These are phyloP conservation scores for Senna siamea DNA, from an alignment of 306 rosid genomes.

Conservation along the genomic window DNA sequence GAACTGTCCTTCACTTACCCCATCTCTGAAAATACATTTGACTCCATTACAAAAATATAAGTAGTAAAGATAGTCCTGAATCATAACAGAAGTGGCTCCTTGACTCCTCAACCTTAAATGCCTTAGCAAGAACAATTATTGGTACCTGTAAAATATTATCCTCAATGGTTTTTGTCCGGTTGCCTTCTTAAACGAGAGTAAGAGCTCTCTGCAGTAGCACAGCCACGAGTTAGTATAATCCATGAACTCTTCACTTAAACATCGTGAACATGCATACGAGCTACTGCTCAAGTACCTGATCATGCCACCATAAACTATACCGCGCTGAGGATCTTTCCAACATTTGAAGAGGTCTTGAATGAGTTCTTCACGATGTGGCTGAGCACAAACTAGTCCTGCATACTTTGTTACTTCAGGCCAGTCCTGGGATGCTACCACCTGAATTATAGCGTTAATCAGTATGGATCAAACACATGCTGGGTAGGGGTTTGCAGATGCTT, in stretches of 20 bases:
- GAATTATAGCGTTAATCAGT: slow-evolving; percentile 34
- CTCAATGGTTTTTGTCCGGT: slow-evolving; percentile 59
- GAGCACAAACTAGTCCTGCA: slow-evolving; percentile 83
- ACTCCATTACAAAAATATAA: not conserved
- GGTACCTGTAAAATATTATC: slow-evolving; percentile 58
- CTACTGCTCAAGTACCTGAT: slow-evolving; percentile 56
- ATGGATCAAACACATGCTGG: slow-evolving; percentile 17
- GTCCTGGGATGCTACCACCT: slow-evolving; percentile 91
- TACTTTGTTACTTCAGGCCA: slow-evolving; percentile 89
- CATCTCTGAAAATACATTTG: slow-evolving; percentile 52
- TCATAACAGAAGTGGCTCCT: not conserved
- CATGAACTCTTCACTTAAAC: not conserved
- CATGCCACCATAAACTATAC: slow-evolving; percentile 82
- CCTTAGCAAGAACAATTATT: not conserved
- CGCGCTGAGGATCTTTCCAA: slow-evolving; percentile 77
- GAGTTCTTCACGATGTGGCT: slow-evolving; percentile 78
- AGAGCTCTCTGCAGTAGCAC: slow-evolving; percentile 53
- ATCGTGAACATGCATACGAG: slow-evolving; percentile 11
- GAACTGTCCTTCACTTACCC: slow-evolving; percentile 80
- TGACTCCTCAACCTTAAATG: slow-evolving; percentile 8
- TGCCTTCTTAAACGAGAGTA: slow-evolving; percentile 61
- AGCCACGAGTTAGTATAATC: slow-evolving; percentile 20
- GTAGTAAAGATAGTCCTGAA: not conserved
- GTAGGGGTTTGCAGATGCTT: slow-evolving; percentile 34
- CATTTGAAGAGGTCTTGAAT: slow-evolving; percentile 79